Conservation (phyloP, 1,139 yeast genomes). For the Yamadazyma atmosphaerica region DNA sequence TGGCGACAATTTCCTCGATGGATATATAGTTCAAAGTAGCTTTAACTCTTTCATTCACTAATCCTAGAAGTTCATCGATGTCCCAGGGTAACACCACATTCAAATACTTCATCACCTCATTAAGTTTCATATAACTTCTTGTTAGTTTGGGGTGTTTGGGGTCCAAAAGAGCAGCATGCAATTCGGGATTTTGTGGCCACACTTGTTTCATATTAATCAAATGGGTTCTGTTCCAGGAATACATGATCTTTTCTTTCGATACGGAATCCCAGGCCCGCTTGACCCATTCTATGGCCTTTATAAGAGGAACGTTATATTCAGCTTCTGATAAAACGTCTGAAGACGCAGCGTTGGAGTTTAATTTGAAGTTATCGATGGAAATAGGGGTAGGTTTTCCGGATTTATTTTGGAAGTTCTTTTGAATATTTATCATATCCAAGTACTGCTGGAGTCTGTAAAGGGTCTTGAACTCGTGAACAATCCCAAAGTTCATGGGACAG, state of each 20-base stretch:
- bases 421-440: slow-evolving; percentile 47
- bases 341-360: slow-evolving; percentile 14
- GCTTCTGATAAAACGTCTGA: slow-evolving; percentile 33
- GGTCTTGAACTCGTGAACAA: slow-evolving; percentile 60
- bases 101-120: slow-evolving; percentile 42
- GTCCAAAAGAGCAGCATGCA: background rate
- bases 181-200: slow-evolving; percentile 23
- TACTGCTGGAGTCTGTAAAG: slow-evolving; percentile 62
- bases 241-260: slow-evolving; percentile 44
- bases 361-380: slow-evolving; percentile 8
- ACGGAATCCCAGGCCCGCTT: slow-evolving; percentile 57
- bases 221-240: slow-evolving; percentile 52
- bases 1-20: slow-evolving; percentile 63
- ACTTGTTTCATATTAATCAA: slow-evolving; percentile 20
- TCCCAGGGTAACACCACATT: slow-evolving; percentile 61
- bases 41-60: slow-evolving; percentile 59
- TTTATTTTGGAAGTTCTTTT: slow-evolving; percentile 15
- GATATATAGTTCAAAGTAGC: slow-evolving; percentile 56
- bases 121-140: slow-evolving; percentile 36
- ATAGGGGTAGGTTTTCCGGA: slow-evolving; percentile 1
- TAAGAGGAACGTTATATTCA: slow-evolving; percentile 49
- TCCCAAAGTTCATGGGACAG: slow-evolving; percentile 66
- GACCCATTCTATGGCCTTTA: slow-evolving; percentile 59
- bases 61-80: slow-evolving; percentile 52
- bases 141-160: slow-evolving; percentile 10